Evolutionary conservation across 2,329 filamentous ascomycete species (phyloP), one percentile per base, ranked within the genome.

Genomic region (Lizonia empirigonia): DNA sequence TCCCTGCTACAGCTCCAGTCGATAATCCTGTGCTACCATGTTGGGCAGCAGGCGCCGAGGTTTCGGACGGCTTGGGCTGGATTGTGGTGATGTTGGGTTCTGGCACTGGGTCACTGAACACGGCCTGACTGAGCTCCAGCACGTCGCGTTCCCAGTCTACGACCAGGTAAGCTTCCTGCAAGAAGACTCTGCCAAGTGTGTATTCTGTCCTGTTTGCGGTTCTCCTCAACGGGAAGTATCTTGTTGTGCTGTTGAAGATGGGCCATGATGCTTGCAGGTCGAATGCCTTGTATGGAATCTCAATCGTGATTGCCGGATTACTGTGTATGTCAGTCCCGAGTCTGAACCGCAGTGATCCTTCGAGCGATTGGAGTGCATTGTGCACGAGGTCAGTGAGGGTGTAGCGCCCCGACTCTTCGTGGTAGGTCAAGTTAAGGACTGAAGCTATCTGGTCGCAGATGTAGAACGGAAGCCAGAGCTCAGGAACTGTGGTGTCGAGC

Each of bases 201-300:
- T 83, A 81, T 56, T 83, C 78, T 13, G 76, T 77, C 27, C 78
- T 77, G 48, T 81, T 77, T 12, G 82, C 75, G 5, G 34, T 36
- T 50, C 81, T 81, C 60, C 82, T 80, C 44, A 90, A 76, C 3
- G 86, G 86, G 53, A 90, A 90, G 65, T 89, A 90, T 8, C 37
- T 81, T 0, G 82, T 85, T 33, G 83, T 80, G 60, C 85, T 84
- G 44, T 84, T 75, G 4, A 88, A 65, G 81, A 84, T 77, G 1
- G 78, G 77, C 15, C 75, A 62, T 13, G 70, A 65, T 4, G 77
- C 78, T 22, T 68, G 69, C 7, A 78, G 64, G 50, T 80, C 77
- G 53, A 81, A 80, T 4, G 78, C 76, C 16, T 70, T 68, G 53
- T 81, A 81, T 1, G 78, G 76, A 1, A 81, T 73, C 38, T 80